A percentile compares a stretch with the other conserved stretches of the same genome.
phyloP scores from a whole-genome alignment of 2,329 filamentous ascomycete genomes.

The Xylariaceae sp. region DNA sequence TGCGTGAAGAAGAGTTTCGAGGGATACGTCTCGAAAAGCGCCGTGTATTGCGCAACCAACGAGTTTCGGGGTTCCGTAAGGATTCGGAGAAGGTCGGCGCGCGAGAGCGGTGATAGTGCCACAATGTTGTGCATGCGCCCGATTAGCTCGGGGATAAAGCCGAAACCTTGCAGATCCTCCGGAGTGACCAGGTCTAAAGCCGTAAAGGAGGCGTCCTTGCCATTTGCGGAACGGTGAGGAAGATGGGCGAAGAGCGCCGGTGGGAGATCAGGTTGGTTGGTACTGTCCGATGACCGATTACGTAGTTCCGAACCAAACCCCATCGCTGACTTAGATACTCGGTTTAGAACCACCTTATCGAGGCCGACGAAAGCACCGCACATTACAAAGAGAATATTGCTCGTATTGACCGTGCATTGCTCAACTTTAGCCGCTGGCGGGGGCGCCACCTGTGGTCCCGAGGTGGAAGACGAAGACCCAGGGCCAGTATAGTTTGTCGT shows the following conservation, averaged over 20 bases:
- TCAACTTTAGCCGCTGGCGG: conserved; percentile 49
- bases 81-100: conserved; percentile 71
- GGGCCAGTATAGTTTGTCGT: conserved; percentile 50
- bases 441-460: conserved; percentile 42
- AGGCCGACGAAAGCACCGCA: conserved; percentile 92
- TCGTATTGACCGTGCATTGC: conserved; percentile 77
- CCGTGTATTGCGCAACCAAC: conserved; percentile 81
- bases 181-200: conserved; percentile 70
- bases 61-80: conserved; percentile 90
- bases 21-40: conserved; percentile 76
- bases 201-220: conserved; percentile 42
- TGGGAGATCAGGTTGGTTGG: conserved; percentile 58
- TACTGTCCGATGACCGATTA: conserved; percentile 43
- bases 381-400: conserved; percentile 96
- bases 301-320: conserved; percentile 86
- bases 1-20: conserved; percentile 81
- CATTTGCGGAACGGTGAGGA: conserved; percentile 46
- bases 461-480: conserved; percentile 41
- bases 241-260: conserved; percentile 56
- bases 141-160: conserved; percentile 91
- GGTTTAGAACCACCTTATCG: conserved; percentile 79
- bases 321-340: conserved; percentile 80
- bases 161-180: conserved; percentile 74
- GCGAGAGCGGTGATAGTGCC: conserved; percentile 71
- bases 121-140: conserved; percentile 91